Evolutionary conservation across 371 early-diverging fungal species (phyloP), one percentile per base, ranked within the genome.

Genomic region (Rhizopus stolonifer): DNA sequence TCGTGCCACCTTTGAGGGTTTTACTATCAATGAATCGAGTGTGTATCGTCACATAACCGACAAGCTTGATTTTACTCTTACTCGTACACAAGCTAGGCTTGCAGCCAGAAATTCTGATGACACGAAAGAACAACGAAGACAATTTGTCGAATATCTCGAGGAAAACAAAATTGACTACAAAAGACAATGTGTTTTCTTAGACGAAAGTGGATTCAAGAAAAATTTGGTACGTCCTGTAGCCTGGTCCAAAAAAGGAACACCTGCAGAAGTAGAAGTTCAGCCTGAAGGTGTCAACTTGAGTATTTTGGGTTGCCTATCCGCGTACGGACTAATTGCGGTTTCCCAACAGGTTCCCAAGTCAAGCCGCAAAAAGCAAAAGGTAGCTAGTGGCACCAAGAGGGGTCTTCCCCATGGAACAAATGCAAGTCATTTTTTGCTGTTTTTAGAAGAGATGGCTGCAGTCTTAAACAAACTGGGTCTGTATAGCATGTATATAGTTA

Each of bases 401-500:
- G 51, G 8, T 13, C 40, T n/a, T n/a, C n/a, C n/a, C n/a, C n/a
- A n/a, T n/a, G 17, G 40, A 8, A 39, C 3, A 7, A 17, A 7
- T 13, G 26, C 31, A 3, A 4, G 19, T 7, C 31, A 29, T 10
- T 29, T 29, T n/a, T n/a, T 29, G 10, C 31, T 29, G 10, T 29
- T 29, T 40, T 2, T 51, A 14, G 51, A 39, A 51, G 43, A 51
- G 26, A 40, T 51, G 31, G 3, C 42, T 15, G 24, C 19, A 21
- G n/a, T 29, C 8, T 23, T 26, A 21, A 42, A 51, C 43, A 51
- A 51, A 25, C 42, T 53, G 42, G 49, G 49, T 23, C 42, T 53
- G 17, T 18, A 48, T 48, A 52, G 52, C 48, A 42, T 60, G 46
- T 19, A 23, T 54, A 54, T 58, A 46, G 42, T 47, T 47, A 51